Evolutionary conservation across 2,329 filamentous ascomycete genomes (phyloP), one percentile per base, ranked within the genome.

Genomic region (Penicillium corylophilum): DNA sequence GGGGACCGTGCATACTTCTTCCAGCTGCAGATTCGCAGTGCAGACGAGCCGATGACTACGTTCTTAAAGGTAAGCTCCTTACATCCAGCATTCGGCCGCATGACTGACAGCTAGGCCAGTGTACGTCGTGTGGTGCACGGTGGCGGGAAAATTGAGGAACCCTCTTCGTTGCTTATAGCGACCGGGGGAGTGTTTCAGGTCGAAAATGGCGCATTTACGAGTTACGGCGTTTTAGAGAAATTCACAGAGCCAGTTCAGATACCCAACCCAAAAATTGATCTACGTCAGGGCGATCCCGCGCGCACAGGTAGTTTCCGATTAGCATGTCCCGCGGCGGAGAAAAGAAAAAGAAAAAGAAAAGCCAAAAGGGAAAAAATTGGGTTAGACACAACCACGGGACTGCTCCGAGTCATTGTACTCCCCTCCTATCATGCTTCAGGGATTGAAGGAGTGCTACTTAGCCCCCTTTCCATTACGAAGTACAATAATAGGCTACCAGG

Each of bases 21-120:
- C 78, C 90, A 96, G 79, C 85, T 97, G 63, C 94, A 99, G 81
- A 97, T 97, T 75, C 86, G 94, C 63, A 95, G 90, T 79, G 94
- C 94, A 46, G 94, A 99, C 76, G 94, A 99, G 80, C 94, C 94
- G 54, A 96, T 96, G 89, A 99, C 94, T 61, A 93, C 86, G 54
- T 97, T 97, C 74, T 95, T 87, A 76, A 94, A 91, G 83, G 88
- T 90, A 66, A 48, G 74, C 38, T 46, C 45, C 51, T 55, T 58
- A 51, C 50, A 46, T 60, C 43, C 48, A 53, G 51, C 48, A 47
- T 54, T 26, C 46, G 45, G 36, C 44, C 10, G 48, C 57, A 58
- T 65, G 48, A 61, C 54, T 66, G 53, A 60, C 53, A 45, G 48
- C 56, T 53, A 46, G 55, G 20, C 33, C 52, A 77, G 75, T 78